phyloP scores from a whole-genome alignment of 495 filamentous ascomycete species.

The Penicillium fimorum region DNA sequence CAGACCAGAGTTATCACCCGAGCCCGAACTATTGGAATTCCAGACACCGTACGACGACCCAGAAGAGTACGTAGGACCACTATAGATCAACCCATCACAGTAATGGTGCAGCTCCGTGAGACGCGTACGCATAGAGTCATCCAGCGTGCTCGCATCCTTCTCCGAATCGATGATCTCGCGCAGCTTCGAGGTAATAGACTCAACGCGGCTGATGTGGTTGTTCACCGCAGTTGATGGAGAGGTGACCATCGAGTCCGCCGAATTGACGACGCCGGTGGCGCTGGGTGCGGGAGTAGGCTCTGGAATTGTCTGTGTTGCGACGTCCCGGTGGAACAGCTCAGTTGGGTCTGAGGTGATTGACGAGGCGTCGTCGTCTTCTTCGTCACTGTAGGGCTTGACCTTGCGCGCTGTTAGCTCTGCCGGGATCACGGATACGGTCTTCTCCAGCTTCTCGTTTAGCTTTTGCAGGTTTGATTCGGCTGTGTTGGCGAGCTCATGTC shows the following conservation, averaged over 20 bases:
- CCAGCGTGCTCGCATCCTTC: conserved; percentile 40
- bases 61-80: conserved; percentile 29
- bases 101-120: conserved; percentile 51
- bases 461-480: conserved; percentile 61
- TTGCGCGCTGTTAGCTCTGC: conserved; percentile 36
- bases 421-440: conserved; percentile 63
- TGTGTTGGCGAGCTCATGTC: conserved; percentile 74
- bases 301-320: conserved; percentile 80
- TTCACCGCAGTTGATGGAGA: conserved; percentile 31
- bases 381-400: conserved; percentile 18
- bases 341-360: conserved; percentile 64
- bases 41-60: conserved; percentile 37
- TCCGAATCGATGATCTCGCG: conserved; percentile 51
- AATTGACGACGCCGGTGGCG: conserved; percentile 10
- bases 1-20: conserved; percentile 28
- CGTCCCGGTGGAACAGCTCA: conserved; percentile 87
- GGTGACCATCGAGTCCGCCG: conserved; percentile 16
- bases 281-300: conserved; percentile 33
- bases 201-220: conserved; percentile 42
- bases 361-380: conserved; percentile 46
- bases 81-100: conserved; percentile 53
- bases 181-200: conserved; percentile 52
- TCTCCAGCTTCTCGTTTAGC: conserved; percentile 72
- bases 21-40: conserved; percentile 29
- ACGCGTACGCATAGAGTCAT: conserved; percentile 45